Evolutionary conservation across 2,329 filamentous ascomycete genomes (phyloP).

Genomic region (Hypoxylon sp.): DNA sequence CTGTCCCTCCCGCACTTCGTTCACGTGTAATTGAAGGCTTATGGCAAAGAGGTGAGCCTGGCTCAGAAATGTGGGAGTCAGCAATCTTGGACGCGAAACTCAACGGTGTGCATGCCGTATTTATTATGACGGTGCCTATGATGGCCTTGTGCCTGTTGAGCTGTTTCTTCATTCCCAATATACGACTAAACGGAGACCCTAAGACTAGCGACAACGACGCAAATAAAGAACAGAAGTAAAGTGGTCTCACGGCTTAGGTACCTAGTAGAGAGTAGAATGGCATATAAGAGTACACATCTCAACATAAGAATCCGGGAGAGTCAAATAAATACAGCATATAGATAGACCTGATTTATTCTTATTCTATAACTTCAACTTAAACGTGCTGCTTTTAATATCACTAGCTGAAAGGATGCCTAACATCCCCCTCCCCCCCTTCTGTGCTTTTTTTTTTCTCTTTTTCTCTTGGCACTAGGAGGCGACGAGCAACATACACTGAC

Average conservation of each 20-base stretch:
- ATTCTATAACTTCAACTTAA: too few species aligned
- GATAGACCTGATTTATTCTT: not conserved
- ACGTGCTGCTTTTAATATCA: too few species aligned
- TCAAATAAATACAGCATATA: not conserved
- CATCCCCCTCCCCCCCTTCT: too few species aligned
- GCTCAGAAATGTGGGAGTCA: conserved; percentile 30
- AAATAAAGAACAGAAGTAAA: conserved; percentile 6
- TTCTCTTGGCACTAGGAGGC: too few species aligned
- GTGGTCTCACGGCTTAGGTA: not conserved
- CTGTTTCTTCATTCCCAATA: conserved; percentile 38
- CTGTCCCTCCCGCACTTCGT: conserved; percentile 33
- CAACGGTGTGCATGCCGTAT: conserved; percentile 47
- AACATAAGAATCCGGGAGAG: not conserved
- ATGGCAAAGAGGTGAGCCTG: conserved; percentile 39
- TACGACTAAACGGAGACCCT: conserved; percentile 24
- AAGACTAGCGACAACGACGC: conserved; percentile 13
- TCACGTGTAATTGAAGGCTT: conserved; percentile 41
- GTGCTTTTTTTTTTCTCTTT: too few species aligned
- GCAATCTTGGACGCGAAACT: conserved; percentile 48
- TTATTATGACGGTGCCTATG: conserved; percentile 47
- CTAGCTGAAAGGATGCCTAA: too few species aligned
- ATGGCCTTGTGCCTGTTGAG: conserved; percentile 40
- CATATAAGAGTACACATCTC: not conserved
- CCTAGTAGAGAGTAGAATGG: not conserved
- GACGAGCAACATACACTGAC: too few species aligned